phyloP scores from a whole-genome alignment of 345 rosid genomes.

The Euphorbia pulcherrima region DNA sequence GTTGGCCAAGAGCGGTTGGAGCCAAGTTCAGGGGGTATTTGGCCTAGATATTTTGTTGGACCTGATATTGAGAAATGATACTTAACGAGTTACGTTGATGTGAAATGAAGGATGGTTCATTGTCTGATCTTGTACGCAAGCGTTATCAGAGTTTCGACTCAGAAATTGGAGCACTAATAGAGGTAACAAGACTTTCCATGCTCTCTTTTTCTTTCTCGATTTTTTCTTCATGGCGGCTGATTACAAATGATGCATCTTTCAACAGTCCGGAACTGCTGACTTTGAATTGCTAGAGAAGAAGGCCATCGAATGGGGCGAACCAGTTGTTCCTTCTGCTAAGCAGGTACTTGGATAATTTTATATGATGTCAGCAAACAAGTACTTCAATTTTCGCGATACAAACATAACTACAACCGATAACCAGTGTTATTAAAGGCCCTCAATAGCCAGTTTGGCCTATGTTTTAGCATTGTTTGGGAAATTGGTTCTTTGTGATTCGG shows the following conservation, averaged over 20 bases:
- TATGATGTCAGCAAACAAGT: neutral
- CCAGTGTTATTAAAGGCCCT: too few relatives aligned
- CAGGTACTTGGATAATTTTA: slow-evolving; percentile 50
- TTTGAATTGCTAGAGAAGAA: slow-evolving; percentile 83
- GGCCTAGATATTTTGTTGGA: neutral
- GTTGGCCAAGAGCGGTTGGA: too few relatives aligned
- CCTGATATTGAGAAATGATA: slow-evolving; percentile 10
- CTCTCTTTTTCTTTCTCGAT: neutral
- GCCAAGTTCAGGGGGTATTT: too few relatives aligned
- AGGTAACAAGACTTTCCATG: slow-evolving; percentile 32
- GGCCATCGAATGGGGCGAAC: slow-evolving; percentile 82
- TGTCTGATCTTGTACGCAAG: slow-evolving; percentile 59
- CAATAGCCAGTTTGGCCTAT: too few relatives aligned
- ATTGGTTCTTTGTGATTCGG: neutral
- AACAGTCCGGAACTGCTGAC: slow-evolving; percentile 75
- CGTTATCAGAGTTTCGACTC: slow-evolving; percentile 72
- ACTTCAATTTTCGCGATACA: neutral
- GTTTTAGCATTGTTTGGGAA: neutral
- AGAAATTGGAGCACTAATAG: slow-evolving; percentile 57
- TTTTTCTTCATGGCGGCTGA: slow-evolving; percentile 3
- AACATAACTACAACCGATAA: too few relatives aligned
- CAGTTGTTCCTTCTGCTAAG: slow-evolving; percentile 83
- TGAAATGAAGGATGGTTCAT: slow-evolving; percentile 56
- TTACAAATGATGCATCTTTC: slow-evolving; percentile 2
- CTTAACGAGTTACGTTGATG: neutral